Evolutionary conservation across 2,329 filamentous ascomycete genomes (phyloP), one percentile per base, ranked within the genome.

Genomic region (Penicillium sp.): DNA sequence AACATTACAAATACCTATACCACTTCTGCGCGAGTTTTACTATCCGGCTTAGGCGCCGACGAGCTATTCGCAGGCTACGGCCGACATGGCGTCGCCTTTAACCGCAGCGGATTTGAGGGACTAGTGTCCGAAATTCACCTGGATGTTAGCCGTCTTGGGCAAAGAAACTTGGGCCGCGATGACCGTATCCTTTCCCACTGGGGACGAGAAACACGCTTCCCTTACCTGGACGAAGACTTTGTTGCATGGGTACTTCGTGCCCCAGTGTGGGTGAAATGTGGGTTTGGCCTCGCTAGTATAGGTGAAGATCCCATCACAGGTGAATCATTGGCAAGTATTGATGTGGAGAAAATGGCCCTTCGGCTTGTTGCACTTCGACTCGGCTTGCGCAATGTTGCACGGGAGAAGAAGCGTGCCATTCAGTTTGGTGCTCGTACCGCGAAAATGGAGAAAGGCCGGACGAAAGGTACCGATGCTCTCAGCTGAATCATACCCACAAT

Each of bases 21-120:
- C 10, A 92, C 90, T 0, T 79, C 86, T 0, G 90, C 93, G 1
- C 86, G 91, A 31, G 91, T 97, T 0, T 83, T 99, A 1, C 80
- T 99, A 0, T 98, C 95, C 0, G 96, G 95, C 0, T 84, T 99
- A 1, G 95, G 96, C 1, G 96, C 96, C 1, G 95, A 99, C 69
- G 95, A 99, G 75, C 84, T 99, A 1, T 98, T 99, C 70, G 95
- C 90, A 16, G 95, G 95, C 8, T 99, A 99, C 71, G 87, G 86
- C 10, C 86, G 96, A 8, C 95, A 99, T 68, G 84, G 86, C 2
- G 85, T 86, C 3, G 91, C 93, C 0, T 97, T 90, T 70, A 78
- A 81, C 7, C 84, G 88, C 8, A 76, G 78, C 19, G 89, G 91
- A 0, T 91, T 91, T 64, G 59, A 76, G 0, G 90, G 88, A 0